Evolutionary conservation across 495 filamentous ascomycete species (phyloP).

Genomic region (Penicillium salamii): DNA sequence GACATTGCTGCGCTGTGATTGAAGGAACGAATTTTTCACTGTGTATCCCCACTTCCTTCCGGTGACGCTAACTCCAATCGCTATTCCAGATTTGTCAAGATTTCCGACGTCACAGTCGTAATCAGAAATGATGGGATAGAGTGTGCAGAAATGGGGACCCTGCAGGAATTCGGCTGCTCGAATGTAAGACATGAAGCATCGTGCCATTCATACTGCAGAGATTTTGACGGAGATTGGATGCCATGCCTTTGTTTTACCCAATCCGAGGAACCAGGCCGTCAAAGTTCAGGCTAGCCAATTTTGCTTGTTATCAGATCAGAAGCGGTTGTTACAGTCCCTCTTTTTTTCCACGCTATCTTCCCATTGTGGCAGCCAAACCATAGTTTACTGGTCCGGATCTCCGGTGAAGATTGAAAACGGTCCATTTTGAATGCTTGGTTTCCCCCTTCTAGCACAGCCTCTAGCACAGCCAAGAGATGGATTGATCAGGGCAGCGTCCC

Average conservation of each 20-base stretch:
- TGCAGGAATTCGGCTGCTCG: too few relatives aligned
- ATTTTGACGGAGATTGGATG: neutral
- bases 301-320: neutral
- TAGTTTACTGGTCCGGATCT: too few relatives aligned
- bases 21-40: neutral
- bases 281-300: neutral
- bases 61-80: neutral
- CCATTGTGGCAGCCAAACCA: neutral
- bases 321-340: neutral
- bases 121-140: neutral
- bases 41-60: neutral
- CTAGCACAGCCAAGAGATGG: too few relatives aligned
- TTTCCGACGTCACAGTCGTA: neutral
- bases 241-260: neutral
- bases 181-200: too few relatives aligned
- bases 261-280: neutral
- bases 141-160: neutral
- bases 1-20: neutral
- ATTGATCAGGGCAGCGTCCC: too few relatives aligned
- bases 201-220: too few relatives aligned
- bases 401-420: too few relatives aligned
- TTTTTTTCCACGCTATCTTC: neutral
- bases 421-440: too few relatives aligned
- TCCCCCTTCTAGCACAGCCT: too few relatives aligned
- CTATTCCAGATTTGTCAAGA: neutral